phyloP scores from a whole-genome alignment of 108 stramenopile species.

The Discostella stelligeroides region DNA sequence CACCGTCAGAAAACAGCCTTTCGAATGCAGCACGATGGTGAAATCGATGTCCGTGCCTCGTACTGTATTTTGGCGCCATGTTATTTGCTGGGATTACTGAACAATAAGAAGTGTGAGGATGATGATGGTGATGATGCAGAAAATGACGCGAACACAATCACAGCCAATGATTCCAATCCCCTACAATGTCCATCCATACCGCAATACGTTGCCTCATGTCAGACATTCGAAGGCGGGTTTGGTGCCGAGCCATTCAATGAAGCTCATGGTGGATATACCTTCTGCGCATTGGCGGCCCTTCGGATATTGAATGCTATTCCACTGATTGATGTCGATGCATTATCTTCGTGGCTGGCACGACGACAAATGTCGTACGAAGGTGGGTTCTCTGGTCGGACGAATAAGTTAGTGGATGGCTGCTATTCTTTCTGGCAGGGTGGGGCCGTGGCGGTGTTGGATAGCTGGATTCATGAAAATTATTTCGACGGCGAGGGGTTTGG shows the following conservation, averaged over 20 bases:
- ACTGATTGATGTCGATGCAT: slow-evolving; percentile 59
- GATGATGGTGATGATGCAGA: neutral
- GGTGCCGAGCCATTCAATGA: slow-evolving; percentile 94
- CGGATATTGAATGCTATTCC: slow-evolving; percentile 53
- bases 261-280: slow-evolving; percentile 99
- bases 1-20: slow-evolving; percentile 48
- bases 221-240: slow-evolving; percentile 98
- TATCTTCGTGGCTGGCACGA: slow-evolving; percentile 81
- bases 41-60: slow-evolving; percentile 95
- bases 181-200: slow-evolving; percentile 22
- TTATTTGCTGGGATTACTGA: slow-evolving; percentile 43
- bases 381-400: slow-evolving; percentile 95
- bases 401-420: slow-evolving; percentile 99
- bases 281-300: slow-evolving; percentile 93
- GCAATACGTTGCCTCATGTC: slow-evolving; percentile 72
- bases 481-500: neutral
- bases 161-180: slow-evolving; percentile 22
- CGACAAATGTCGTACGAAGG: slow-evolving; percentile 94
- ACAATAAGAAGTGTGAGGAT: neutral
- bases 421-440: slow-evolving; percentile 99
- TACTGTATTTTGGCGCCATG: slow-evolving; percentile 83
- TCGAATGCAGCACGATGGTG: slow-evolving; percentile 97
- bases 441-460: slow-evolving; percentile 74
- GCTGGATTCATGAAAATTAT: slow-evolving; percentile 19
- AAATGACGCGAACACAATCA: too few species aligned